Evolutionary conservation across 1,139 yeast genomes (phyloP), one percentile per base, ranked within the genome.

Genomic region (Debaryomycetaceae sp.): DNA sequence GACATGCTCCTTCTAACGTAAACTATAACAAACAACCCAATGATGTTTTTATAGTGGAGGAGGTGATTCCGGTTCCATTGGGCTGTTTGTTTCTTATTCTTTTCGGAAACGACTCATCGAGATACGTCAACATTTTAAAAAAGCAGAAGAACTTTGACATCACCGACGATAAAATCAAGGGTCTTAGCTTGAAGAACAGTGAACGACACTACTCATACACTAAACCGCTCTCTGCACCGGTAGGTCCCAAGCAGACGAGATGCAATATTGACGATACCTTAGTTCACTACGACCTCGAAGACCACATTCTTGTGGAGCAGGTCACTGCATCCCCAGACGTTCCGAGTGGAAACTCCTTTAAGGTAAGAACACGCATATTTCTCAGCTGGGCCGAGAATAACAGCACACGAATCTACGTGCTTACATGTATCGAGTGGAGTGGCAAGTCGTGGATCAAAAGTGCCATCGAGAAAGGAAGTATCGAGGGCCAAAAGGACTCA

Each of bases 371-470:
- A 0, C 75, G 79, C 41, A 65, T 79, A 11, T 79, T 73, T 46
- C 56, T 91, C 14, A 75, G 82, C 33, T 94, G 98, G 98, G 95
- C 79, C 1, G 73, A 74, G 3, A 73, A 78, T 47, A 88, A 89
- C 60, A 47, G 66, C 8, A 88, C 98, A 3, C 73, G 72, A 41
- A 47, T 91, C 35, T 67, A 70, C 37, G 81, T 83, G 14, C 71
- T 81, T 5, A 83, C 95, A 0, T 67, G 75, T 40, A 79, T 91
- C 44, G 87, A 84, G 36, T 94, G 98, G 98, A 74, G 87, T 4
- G 95, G 91, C n/a, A 87, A 87, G 58, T 83, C 95, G 26, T 87
- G 97, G 89, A 78, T 91, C 51, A 88, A 89, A 61, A 83, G 95
- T 14, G 85, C 95, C 0, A 82, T 94, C 50, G 98, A 94, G 58